Base-by-base conservation (phyloP, 2,329 filamentous ascomycete species). In the Capronia americana region DNA sequence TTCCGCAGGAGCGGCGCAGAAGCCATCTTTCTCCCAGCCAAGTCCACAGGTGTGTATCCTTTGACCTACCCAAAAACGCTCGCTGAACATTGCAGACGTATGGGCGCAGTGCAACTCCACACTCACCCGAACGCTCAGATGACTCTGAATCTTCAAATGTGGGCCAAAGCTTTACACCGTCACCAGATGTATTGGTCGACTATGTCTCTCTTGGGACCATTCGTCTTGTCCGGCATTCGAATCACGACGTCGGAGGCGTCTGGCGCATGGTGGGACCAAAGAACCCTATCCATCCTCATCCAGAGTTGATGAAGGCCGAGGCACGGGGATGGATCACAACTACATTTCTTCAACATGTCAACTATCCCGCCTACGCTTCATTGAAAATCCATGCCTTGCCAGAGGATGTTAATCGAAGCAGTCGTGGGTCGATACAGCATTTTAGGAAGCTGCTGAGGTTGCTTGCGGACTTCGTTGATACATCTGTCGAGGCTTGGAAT, bases 391-490 rank as follows among this genome's bases (percentile, higher is more conserved):
- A 79, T 66, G 74, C 80, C 4, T 67, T 82, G 10, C 79, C 80
- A 2, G 76, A 79, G 50, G 77, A 82, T 71, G 73, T 78, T 41
- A 75, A 75, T 12, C 74, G 77, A 56, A 70, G 73, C 30, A 70
- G 77, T 32, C 73, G 77, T n/a, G 76, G 78, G 8, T 75, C 75
- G 20, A 76, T 75, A 51, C 67, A 67, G 26, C 65, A 74, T 20
- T 69, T 80, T 54, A 77, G 76, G 58, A 74, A 74, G 41, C 73
- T 76, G 17, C 70, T 83, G 38, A 80, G 76, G 69, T 51, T 70
- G 4, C 68, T 83, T 41, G 78, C 82, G 74, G 71, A 76, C 2
- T 78, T 71, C 54, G 66, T 82, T 26, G 80, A 83, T 69, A 71
- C 62, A 20, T 79, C 79, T 1, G 61, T 64, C 10, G 71, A 75